phyloP scores from a whole-genome alignment of 2,329 filamentous ascomycete species.

The Sarocladiaceae sp. region DNA sequence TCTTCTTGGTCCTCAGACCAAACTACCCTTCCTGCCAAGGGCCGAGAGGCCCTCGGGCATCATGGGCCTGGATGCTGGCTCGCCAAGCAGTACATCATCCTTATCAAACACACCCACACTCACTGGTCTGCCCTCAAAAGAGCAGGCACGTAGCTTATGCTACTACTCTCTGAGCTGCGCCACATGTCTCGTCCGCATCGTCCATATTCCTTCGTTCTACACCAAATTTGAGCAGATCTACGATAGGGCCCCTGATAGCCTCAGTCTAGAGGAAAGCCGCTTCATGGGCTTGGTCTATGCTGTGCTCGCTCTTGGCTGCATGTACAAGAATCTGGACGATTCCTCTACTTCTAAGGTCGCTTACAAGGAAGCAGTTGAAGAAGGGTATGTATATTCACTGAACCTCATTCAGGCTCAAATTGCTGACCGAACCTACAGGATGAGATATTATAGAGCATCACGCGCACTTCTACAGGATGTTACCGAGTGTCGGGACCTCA shows the following conservation, averaged over 20 bases:
- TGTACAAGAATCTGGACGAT: conserved; percentile 58
- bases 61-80: conserved; percentile 60
- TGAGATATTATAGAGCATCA: conserved; percentile 68
- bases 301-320: conserved; percentile 64
- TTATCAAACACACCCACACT: conserved; percentile 45
- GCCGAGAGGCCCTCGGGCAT: conserved; percentile 42
- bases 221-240: conserved; percentile 72
- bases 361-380: conserved; percentile 46
- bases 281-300: conserved; percentile 67
- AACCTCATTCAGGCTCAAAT: conserved; percentile 11
- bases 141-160: conserved; percentile 46
- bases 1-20: conserved; percentile 59
- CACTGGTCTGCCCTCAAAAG: conserved; percentile 63
- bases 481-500: conserved; percentile 66
- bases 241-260: conserved; percentile 56
- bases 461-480: conserved; percentile 59
- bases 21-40: conserved; percentile 52
- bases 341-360: conserved; percentile 38
- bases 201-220: conserved; percentile 79
- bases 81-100: conserved; percentile 50
- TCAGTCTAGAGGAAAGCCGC: conserved; percentile 57
- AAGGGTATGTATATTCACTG: conserved; percentile 46
- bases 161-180: conserved; percentile 51
- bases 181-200: conserved; percentile 57
- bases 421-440: conserved; percentile 36